phyloP scores from a whole-genome alignment of 2,329 filamentous ascomycete genomes.

The Aspergillus latus region DNA sequence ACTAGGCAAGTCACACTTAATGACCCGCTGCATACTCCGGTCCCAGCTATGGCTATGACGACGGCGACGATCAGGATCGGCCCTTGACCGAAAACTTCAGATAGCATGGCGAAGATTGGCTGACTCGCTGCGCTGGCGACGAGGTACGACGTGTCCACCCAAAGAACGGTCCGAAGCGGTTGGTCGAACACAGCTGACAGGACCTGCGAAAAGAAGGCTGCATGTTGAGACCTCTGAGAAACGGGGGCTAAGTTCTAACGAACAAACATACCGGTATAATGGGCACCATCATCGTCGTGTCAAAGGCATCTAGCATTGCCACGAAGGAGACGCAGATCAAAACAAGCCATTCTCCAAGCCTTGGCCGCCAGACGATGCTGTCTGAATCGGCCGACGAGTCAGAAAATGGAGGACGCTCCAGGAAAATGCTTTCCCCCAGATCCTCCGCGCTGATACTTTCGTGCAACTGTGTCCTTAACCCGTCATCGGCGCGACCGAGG shows the following conservation, averaged over 20 bases:
- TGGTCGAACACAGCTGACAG: slow-evolving; percentile 38
- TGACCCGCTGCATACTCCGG: slow-evolving; percentile 44
- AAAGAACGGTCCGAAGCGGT: slow-evolving; percentile 45
- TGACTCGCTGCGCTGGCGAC: slow-evolving; percentile 35
- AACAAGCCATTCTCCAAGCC: slow-evolving; percentile 42
- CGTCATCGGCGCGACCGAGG: slow-evolving; percentile 17
- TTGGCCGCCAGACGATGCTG: slow-evolving; percentile 38
- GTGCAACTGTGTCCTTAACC: slow-evolving; percentile 13
- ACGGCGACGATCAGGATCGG: slow-evolving; percentile 46
- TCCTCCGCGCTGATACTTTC: slow-evolving; percentile 11
- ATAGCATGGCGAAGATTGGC: slow-evolving; percentile 31
- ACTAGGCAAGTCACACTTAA: slow-evolving; percentile 41
- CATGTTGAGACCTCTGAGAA: slow-evolving; percentile 3
- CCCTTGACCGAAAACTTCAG: slow-evolving; percentile 48
- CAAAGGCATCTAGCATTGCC: slow-evolving; percentile 52
- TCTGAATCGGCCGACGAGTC: slow-evolving; percentile 17
- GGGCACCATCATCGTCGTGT: slow-evolving; percentile 50
- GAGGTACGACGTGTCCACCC: slow-evolving; percentile 53
- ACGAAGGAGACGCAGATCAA: slow-evolving; percentile 45
- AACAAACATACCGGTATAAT: slow-evolving; percentile 42
- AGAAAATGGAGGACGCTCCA: slow-evolving; percentile 1
- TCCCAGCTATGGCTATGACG: slow-evolving; percentile 49
- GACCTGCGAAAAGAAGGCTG: slow-evolving; percentile 20
- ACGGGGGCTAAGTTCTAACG: not conserved
- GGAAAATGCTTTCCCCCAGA: slow-evolving; percentile 9